phyloP scores from a whole-genome alignment of 1,284 basidiomycete species.

The Rhizoctonia solani region DNA sequence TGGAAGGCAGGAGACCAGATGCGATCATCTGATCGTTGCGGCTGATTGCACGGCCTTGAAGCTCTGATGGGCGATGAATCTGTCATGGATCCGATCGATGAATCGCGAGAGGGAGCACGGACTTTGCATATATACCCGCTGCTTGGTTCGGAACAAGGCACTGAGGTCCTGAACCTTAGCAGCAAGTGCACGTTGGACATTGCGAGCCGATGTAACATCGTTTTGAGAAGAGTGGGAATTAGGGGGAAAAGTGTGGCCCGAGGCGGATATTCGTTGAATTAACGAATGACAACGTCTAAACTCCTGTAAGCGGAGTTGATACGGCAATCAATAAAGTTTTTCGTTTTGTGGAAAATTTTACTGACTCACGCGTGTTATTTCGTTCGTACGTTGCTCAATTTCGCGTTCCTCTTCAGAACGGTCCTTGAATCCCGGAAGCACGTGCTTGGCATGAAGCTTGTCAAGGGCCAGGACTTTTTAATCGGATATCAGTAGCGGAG shows the following conservation, averaged over 20 bases:
- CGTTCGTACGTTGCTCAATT: slow-evolving; percentile 83
- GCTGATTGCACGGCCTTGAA: slow-evolving; percentile 93
- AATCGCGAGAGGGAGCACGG: slow-evolving; percentile 49
- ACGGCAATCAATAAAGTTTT: slow-evolving; percentile 25
- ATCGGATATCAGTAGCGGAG: slow-evolving; percentile 31
- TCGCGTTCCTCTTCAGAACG: slow-evolving; percentile 90
- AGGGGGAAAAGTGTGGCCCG: slow-evolving; percentile 50
- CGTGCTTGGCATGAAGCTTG: slow-evolving; percentile 93
- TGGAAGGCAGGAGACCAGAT: slow-evolving; percentile 73
- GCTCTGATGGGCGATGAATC: slow-evolving; percentile 55
- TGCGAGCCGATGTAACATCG: slow-evolving; percentile 78
- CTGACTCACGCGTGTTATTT: slow-evolving; percentile 78
- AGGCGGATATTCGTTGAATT: slow-evolving; percentile 72
- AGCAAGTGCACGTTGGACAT: slow-evolving; percentile 95
- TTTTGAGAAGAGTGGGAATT: slow-evolving; percentile 47
- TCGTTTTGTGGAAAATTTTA: background rate
- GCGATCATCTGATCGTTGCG: slow-evolving; percentile 89
- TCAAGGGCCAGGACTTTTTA: slow-evolving; percentile 75
- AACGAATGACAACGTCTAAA: slow-evolving; percentile 81
- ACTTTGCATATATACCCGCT: slow-evolving; percentile 97
- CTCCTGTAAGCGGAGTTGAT: slow-evolving; percentile 57
- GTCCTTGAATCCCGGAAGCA: slow-evolving; percentile 94
- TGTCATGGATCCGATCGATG: slow-evolving; percentile 25
- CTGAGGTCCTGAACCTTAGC: slow-evolving; percentile 93
- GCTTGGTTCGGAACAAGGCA: slow-evolving; percentile 94